phyloP scores from a whole-genome alignment of 495 filamentous ascomycete genomes.

The Xylaria palmicola region DNA sequence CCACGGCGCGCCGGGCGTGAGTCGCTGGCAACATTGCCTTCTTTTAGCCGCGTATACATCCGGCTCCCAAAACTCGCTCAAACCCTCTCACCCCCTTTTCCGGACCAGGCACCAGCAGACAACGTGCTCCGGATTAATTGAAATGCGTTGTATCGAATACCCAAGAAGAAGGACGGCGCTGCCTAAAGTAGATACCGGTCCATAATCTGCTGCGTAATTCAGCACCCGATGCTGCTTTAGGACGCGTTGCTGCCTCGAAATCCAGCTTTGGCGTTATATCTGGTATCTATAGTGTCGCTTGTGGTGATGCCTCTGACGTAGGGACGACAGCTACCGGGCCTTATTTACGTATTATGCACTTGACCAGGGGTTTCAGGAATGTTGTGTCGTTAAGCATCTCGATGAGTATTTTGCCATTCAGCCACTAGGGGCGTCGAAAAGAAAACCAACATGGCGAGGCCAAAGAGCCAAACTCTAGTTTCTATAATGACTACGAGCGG shows the following conservation, averaged over 20 bases:
- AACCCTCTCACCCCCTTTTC: not conserved
- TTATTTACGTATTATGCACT: not conserved
- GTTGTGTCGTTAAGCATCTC: not conserved
- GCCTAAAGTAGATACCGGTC: not conserved
- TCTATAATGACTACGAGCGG: not conserved
- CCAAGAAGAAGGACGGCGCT: not conserved
- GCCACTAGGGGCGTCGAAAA: not conserved
- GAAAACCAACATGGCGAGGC: not conserved
- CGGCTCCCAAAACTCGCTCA: not conserved
- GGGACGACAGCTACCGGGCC: too few species aligned
- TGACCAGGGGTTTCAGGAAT: too few species aligned
- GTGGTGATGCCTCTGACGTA: too few species aligned
- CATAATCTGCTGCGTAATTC: not conserved
- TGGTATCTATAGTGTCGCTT: too few species aligned
- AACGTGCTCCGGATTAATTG: not conserved
- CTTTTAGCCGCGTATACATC: conserved; percentile 6
- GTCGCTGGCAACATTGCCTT: not conserved
- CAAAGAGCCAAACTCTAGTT: not conserved
- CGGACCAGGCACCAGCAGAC: not conserved
- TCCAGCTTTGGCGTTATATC: too few species aligned
- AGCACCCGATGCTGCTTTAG: not conserved
- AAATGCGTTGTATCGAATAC: not conserved
- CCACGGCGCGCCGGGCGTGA: not conserved
- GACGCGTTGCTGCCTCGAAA: too few species aligned
- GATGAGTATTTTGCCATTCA: not conserved